Percentiles rank a stretch among this genome's conserved stretches.
Evolutionary conservation across 2,329 filamentous ascomycete genomes (phyloP).

Genomic region (Amauroascus niger): DNA sequence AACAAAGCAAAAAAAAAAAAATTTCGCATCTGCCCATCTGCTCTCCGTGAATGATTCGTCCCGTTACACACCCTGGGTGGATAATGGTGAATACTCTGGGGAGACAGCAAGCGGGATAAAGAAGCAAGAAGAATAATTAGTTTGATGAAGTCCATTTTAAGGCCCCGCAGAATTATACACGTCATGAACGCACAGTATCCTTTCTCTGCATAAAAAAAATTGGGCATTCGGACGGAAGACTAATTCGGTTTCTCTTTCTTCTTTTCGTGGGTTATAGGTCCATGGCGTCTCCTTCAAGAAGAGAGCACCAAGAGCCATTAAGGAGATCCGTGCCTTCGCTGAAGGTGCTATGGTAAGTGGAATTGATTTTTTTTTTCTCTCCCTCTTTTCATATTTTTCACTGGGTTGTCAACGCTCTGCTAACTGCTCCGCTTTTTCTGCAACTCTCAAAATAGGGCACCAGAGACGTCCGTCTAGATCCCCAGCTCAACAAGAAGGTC

Average conservation of each 20-base stretch:
- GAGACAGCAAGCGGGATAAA: constrained; percentile 4
- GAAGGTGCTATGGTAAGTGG: constrained; percentile 84
- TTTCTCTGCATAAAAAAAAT: constrained; percentile 12
- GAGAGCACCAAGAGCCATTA: constrained; percentile 94
- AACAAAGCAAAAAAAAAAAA: not conserved
- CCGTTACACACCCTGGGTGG: constrained; percentile 1
- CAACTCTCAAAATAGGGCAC: constrained; percentile 59
- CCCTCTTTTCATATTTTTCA: not conserved
- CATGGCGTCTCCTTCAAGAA: constrained; percentile 99
- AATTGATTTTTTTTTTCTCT: not conserved
- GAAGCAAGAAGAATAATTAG: constrained; percentile 38
- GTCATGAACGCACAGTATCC: constrained; percentile 12
- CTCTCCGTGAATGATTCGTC: not conserved
- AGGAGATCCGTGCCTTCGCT: constrained; percentile 97
- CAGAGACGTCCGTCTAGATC: constrained; percentile 93
- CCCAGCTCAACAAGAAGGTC: constrained; percentile 99
- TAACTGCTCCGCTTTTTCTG: not conserved
- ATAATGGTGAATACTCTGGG: not conserved
- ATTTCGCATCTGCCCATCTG: not conserved
- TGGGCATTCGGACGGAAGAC: constrained; percentile 55
- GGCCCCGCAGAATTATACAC: constrained; percentile 26
- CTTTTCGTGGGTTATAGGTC: constrained; percentile 52
- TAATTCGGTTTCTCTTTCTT: constrained; percentile 42
- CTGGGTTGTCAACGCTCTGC: not conserved
- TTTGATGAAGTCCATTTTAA: constrained; percentile 62